Base-by-base conservation (phyloP, 768 basidiomycete species). In the Panellus pusillus region DNA sequence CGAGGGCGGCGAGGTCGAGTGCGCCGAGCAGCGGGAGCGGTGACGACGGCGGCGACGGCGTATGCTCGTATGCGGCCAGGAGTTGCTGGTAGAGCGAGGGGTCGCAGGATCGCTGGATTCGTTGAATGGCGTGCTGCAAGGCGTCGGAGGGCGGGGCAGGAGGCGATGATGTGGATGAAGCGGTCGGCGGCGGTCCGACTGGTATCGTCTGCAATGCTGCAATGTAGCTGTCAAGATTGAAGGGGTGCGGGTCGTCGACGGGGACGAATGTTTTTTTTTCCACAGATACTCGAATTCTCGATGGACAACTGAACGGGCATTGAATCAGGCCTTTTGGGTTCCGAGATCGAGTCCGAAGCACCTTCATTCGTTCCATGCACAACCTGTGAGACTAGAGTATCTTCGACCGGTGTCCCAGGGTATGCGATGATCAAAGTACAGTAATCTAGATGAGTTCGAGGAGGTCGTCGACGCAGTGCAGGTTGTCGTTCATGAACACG, bases 191-290 rank as follows among this genome's bases (percentile, higher is more conserved):
- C 83, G 4, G 84, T 83, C 27, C 89, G 80, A 15, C 24, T 89
- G 58, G 83, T 77, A 72, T 94, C 95, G 48, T 82, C 80, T 39
- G 86, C 74, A n/a, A n/a, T n/a, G n/a, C n/a, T n/a, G n/a, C n/a
- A 54, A 87, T 83, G 68, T 91, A 90, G 38, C 81, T 69, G 53
- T 95, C 93, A 47, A 95, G 80, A 65, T 96, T 93, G 65, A 93
- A 94, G 4, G 93, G 91, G 65, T 93, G 91, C 0, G 78, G 78
- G 39, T 90, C 88, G 68, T 93, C 87, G 13, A n/a, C 79, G 13
- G 73, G 71, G 1, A 79, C 79, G 18, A 76, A 28, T 39, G 56
- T 64, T 68, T 55, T 49, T n/a, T n/a, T 71, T 18, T 6, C 24
- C 24, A 6, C 24, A 24, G 6, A 24, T 24, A 24, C 24, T 24